Evolutionary conservation across 768 basidiomycete species (phyloP).

Genomic region (Leccinum variicolor): DNA sequence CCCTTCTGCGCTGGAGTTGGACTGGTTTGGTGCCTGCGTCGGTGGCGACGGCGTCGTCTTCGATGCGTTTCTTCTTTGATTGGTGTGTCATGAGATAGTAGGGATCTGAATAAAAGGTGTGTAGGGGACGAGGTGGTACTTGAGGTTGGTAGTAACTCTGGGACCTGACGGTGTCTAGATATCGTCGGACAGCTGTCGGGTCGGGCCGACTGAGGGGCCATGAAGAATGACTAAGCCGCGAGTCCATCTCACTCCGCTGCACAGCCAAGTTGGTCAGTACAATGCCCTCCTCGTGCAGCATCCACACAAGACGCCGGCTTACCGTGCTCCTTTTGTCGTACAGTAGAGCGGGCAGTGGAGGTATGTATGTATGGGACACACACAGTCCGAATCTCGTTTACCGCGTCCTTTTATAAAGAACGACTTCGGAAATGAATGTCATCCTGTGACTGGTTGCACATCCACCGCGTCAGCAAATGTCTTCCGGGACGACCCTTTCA

Average conservation of each 20-base stretch:
- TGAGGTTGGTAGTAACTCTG: conserved; percentile 20
- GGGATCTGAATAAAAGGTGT: conserved; percentile 40
- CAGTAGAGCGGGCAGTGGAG: conserved; percentile 11
- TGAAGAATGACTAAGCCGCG: conserved; percentile 31
- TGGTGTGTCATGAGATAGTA: conserved; percentile 48
- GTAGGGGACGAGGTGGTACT: conserved; percentile 17
- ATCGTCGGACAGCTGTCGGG: conserved; percentile 34
- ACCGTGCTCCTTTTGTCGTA: conserved; percentile 13
- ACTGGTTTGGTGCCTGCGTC: conserved; percentile 68
- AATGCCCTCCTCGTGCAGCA: conserved; percentile 13
- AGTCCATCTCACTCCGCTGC: conserved; percentile 23
- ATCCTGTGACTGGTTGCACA: conserved; percentile 27
- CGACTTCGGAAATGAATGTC: conserved; percentile 34
- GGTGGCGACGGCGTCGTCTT: conserved; percentile 46
- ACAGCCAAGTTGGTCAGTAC: conserved; percentile 25
- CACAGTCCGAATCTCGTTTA: conserved; percentile 8
- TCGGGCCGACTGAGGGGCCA: conserved; percentile 33
- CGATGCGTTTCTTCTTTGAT: conserved; percentile 75
- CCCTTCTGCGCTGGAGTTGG: conserved; percentile 73
- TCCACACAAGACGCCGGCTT: conserved; percentile 16
- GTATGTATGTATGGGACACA: conserved; percentile 13
- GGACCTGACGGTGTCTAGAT: conserved; percentile 26
- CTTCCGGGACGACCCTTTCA: conserved; percentile 26
- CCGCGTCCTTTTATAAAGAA: conserved; percentile 28
- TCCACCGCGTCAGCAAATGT: conserved; percentile 17